phyloP scores from a whole-genome alignment of 441 rosid species.

The Pelargonium citronellum region DNA sequence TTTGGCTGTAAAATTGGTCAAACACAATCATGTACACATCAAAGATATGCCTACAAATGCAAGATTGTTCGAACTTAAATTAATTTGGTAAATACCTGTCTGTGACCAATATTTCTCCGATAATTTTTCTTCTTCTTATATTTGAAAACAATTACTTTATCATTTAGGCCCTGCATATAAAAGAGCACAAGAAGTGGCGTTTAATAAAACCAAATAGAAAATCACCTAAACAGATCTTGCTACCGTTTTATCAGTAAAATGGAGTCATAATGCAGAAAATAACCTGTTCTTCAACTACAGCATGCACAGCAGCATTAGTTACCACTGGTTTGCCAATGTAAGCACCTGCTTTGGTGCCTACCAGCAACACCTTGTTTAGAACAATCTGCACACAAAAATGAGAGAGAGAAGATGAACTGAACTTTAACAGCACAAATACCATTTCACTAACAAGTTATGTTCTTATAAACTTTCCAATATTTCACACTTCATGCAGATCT shows the following conservation, averaged over 20 bases:
- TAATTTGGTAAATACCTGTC: constrained; percentile 50
- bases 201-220: too few species aligned
- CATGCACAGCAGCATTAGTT: constrained; percentile 88
- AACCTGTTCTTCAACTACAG: constrained; percentile 91
- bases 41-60: neutral
- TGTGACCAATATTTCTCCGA: constrained; percentile 86
- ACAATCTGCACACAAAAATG: constrained; percentile 49
- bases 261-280: too few species aligned
- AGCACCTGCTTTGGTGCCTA: constrained; percentile 74
- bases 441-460: too few species aligned
- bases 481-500: too few species aligned
- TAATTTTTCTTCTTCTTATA: constrained; percentile 91
- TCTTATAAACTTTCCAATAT: too few species aligned
- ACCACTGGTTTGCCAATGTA: constrained; percentile 88
- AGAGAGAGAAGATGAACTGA: too few species aligned
- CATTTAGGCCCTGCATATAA: constrained; percentile 67
- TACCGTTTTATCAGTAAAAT: too few species aligned
- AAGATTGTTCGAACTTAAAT: neutral
- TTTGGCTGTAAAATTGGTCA: constrained; percentile 56
- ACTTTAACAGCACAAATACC: too few species aligned
- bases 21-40: neutral
- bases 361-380: constrained; percentile 84
- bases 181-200: too few species aligned
- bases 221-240: too few species aligned
- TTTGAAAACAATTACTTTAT: constrained; percentile 80